Evolutionary conservation across 495 filamentous ascomycete genomes (phyloP), one percentile per base, ranked within the genome.

Genomic region (Penicillium cinerascens): DNA sequence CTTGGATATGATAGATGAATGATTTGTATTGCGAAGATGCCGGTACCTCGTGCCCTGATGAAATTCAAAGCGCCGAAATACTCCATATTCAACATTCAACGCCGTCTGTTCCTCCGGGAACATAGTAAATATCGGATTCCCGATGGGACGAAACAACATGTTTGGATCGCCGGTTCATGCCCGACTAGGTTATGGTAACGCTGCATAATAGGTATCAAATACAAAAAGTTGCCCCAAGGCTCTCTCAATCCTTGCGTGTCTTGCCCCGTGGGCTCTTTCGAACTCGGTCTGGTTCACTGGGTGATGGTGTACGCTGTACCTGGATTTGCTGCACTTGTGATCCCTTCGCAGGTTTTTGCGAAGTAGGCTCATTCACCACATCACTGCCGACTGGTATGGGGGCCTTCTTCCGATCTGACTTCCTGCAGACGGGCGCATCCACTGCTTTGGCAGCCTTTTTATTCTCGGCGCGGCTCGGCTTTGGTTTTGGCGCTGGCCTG

Each of bases 11-110:
- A 41, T 41, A 41, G 38, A 41, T 21, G 10, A 41, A 18, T 18
- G 2, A 20, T 20, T 39, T 9, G n/a, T 39, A 39, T 39, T 18
- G 1, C 52, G 42, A 33, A 42, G 44, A 63, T 42, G 42, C 42
- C 61, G 61, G 55, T 67, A 67, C 67, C 61, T 70, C 47, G 65
- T 66, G 65, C 60, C 49, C 52, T 36, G 20, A 18, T 15, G 25
- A 18, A n/a, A n/a, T 9, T 45, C 43, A 45, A 23, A 4, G 2
- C 21, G 33, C 6, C 9, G 18, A 23, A 47, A 37, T 40, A 21
- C 9, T 39, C 22, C 38, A n/a, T 13, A 48, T 37, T 27, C 36
- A 3, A 33, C 26, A 29, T 18, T 18, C 22, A 23, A 40, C 46
- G 22, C 46, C 36, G 37, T 37, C 26, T 39, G 20, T 20, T 40